Evolutionary conservation across 192 early-diverging fungal genomes (phyloP).

Genomic region (Gryganskiella cystojenkinii): DNA sequence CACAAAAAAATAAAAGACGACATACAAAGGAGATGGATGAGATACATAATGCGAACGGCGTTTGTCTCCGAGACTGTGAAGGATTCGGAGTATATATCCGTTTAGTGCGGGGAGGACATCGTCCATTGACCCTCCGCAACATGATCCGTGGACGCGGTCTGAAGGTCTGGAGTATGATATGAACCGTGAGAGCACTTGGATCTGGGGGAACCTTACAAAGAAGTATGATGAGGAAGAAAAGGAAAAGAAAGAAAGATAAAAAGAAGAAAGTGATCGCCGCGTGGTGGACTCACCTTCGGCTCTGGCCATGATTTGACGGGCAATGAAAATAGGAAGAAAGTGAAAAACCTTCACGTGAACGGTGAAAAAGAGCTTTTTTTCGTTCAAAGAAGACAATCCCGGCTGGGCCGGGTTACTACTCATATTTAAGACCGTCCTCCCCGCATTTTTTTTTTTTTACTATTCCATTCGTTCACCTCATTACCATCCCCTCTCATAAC

Average conservation of each 20-base stretch:
- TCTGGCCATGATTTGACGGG: conserved; percentile 22
- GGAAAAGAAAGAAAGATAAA: not conserved
- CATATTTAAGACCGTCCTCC: not conserved
- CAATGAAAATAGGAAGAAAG: not conserved
- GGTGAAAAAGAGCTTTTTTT: not conserved
- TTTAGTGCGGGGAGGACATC: not conserved
- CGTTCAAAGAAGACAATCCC: not conserved
- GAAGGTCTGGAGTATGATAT: too few species aligned
- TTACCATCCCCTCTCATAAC: not conserved
- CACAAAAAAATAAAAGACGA: not conserved
- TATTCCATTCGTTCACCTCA: not conserved
- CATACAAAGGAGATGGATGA: not conserved
- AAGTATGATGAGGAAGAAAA: not conserved
- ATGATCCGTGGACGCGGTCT: too few species aligned
- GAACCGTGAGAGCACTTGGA: not conserved
- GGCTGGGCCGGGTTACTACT: not conserved
- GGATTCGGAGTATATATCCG: not conserved
- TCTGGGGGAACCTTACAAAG: not conserved
- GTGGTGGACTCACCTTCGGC: conserved; percentile 21
- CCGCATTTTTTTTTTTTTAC: not conserved
- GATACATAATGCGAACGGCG: too few species aligned
- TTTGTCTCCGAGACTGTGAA: too few species aligned
- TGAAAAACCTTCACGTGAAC: conserved; percentile 11
- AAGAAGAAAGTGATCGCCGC: not conserved
- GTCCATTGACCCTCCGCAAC: too few species aligned